A percentile compares a stretch with the other conserved stretches of the same genome.
phyloP scores from a whole-genome alignment of 83 land plant species.

The Diphasiastrum complanatum region DNA sequence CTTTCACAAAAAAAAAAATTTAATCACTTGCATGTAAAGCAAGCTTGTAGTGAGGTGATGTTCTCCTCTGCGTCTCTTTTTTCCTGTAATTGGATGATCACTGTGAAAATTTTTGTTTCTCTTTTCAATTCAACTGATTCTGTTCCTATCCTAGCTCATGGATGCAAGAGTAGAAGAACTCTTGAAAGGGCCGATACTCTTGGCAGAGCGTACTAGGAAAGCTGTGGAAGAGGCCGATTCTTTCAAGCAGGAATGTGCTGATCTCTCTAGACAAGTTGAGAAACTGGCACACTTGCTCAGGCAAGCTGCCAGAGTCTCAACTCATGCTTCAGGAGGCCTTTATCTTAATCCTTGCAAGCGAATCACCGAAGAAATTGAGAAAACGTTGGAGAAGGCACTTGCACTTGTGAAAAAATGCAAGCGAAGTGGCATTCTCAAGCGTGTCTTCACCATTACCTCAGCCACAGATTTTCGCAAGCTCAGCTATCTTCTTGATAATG shows the following conservation, averaged over 20 bases:
- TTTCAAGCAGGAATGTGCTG: too few species aligned
- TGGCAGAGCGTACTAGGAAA: too few species aligned
- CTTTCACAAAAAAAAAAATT: too few species aligned
- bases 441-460: slow-evolving; percentile 6
- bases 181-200: too few species aligned
- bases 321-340: background rate
- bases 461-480: slow-evolving; percentile 4
- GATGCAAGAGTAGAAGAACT: too few species aligned
- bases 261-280: background rate
- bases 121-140: too few species aligned
- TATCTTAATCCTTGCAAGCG: slow-evolving; percentile 3
- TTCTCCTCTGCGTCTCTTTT: too few species aligned
- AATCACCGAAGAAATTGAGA: slow-evolving; percentile 1
- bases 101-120: too few species aligned
- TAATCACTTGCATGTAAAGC: too few species aligned
- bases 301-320: background rate
- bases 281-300: background rate
- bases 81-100: too few species aligned
- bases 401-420: slow-evolving; percentile 4
- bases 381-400: slow-evolving; percentile 4
- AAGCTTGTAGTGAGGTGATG: too few species aligned
- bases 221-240: slow-evolving; percentile 8
- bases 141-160: too few species aligned
- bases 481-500: background rate
- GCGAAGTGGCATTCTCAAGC: slow-evolving; percentile 1